Evolutionary conservation across 176 grass and related monocot genomes (phyloP).

Genomic region (Zea luxurians): DNA sequence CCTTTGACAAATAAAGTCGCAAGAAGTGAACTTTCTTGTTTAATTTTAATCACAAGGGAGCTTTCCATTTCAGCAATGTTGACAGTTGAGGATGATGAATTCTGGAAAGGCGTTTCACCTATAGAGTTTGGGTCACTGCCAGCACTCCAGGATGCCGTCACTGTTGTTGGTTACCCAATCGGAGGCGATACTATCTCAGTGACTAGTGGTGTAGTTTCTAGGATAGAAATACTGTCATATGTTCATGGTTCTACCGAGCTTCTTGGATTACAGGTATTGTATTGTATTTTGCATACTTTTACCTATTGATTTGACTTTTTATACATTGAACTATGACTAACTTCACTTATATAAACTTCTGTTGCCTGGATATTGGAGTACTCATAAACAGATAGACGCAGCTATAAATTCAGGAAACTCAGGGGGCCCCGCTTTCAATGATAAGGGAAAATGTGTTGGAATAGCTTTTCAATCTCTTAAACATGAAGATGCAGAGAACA

Average conservation of each 20-base stretch:
- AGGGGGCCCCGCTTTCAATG: constrained; percentile 91
- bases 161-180: constrained; percentile 96
- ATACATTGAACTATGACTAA: background rate
- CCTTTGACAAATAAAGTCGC: background rate
- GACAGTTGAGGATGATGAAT: constrained; percentile 91
- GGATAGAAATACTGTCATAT: constrained; percentile 98
- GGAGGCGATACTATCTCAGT: constrained; percentile 98
- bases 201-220: constrained; percentile 94
- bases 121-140: constrained; percentile 80
- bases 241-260: constrained; percentile 98
- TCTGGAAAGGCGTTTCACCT: constrained; percentile 83
- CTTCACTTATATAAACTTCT: no score
- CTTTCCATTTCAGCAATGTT: constrained; percentile 69
- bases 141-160: constrained; percentile 91
- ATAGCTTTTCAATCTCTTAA: constrained; percentile 99
- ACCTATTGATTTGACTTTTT: background rate
- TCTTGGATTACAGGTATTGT: constrained; percentile 85
- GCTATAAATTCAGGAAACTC: constrained; percentile 99
- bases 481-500: constrained; percentile 98
- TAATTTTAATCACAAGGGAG: constrained; percentile 21
- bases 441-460: constrained; percentile 83
- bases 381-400: constrained; percentile 85
- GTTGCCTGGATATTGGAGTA: constrained; percentile 26
- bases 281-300: constrained; percentile 18
- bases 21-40: constrained; percentile 16